Evolutionary conservation across 2,329 filamentous ascomycete species (phyloP).

Genomic region (Corinectria fuckeliana): DNA sequence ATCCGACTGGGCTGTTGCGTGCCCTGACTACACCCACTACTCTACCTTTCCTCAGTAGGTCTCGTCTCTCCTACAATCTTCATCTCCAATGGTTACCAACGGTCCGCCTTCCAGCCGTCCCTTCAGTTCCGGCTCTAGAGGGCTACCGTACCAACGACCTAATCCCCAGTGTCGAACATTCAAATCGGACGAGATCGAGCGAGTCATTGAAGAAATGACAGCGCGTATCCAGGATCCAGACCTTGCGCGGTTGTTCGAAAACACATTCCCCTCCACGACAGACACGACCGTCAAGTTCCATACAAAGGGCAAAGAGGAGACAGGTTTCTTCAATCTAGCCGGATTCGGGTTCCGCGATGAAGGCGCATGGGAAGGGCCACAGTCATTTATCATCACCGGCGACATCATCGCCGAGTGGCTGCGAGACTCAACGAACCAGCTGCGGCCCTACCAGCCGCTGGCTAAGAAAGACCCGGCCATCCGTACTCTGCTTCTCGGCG

Average conservation of each 20-base stretch:
- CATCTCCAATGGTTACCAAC: conserved; percentile 8
- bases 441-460: conserved; percentile 86
- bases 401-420: conserved; percentile 95
- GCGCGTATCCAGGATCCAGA: conserved; percentile 82
- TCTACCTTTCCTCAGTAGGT: conserved; percentile 49
- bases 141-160: conserved; percentile 86
- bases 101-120: conserved; percentile 66
- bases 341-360: conserved; percentile 50
- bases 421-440: conserved; percentile 90
- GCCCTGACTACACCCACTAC: conserved; percentile 51
- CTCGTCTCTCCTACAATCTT: conserved; percentile 19
- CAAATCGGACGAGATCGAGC: conserved; percentile 82
- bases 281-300: conserved; percentile 93
- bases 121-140: conserved; percentile 78
- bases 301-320: conserved; percentile 62
- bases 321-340: conserved; percentile 45
- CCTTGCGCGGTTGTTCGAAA: conserved; percentile 90
- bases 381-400: conserved; percentile 92
- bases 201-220: conserved; percentile 84
- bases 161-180: conserved; percentile 86
- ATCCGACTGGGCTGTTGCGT: conserved; percentile 39
- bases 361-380: conserved; percentile 79
- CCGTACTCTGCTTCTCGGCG: conserved; percentile 82
- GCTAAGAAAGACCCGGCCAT: conserved; percentile 82
- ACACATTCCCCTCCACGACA: conserved; percentile 85